Base-by-base conservation (phyloP, 805 yeast species). In the Nakazawaea ishiwadae region DNA sequence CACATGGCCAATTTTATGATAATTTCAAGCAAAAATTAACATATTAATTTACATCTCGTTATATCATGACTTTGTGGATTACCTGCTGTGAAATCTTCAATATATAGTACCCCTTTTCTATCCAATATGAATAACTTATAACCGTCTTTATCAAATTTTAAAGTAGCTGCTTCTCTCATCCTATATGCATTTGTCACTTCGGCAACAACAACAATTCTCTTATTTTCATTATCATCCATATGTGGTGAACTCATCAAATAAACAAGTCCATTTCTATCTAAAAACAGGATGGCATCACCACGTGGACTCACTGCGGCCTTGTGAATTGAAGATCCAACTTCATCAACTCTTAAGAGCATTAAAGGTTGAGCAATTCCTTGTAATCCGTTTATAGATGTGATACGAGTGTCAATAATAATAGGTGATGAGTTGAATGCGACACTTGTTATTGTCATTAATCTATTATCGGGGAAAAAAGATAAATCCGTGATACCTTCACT, bases 1-100 rank as follows among this genome's bases (percentile, higher is more conserved):
- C 39, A 9, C 16, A 17, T 14, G 40, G 40, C 4, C 5, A 15
- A 11, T 9, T 35, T n/a, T 40, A 35, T 27, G 47, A 29, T n/a
- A 27, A 9, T 16, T 26, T 39, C 31, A 37, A 37, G 15, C 40
- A 37, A n/a, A n/a, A n/a, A 31, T 26, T 31, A 62, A 45, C 64
- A 68, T 12, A 79, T 62, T 31, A 79, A 73, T 55, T 81, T 81
- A 61, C 85, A 79, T 55, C 82, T 75, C 3, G 84, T 73, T 6
- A 83, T 81, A 14, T 79, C 82, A 18, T 71, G 72, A 50, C 77
- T 79, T 48, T 79, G 81, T 10, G 93, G 93, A 17, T 81, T 60
- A 2, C 95, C 96, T 40, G 88, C 90, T 11, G 93, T 84, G 62
- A 89, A 90, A 61, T 90, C 97, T 50, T 84, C 86, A 24, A 89